Conservation (phyloP, 352 stramenopile species). For the Phytophthora lateralis region DNA sequence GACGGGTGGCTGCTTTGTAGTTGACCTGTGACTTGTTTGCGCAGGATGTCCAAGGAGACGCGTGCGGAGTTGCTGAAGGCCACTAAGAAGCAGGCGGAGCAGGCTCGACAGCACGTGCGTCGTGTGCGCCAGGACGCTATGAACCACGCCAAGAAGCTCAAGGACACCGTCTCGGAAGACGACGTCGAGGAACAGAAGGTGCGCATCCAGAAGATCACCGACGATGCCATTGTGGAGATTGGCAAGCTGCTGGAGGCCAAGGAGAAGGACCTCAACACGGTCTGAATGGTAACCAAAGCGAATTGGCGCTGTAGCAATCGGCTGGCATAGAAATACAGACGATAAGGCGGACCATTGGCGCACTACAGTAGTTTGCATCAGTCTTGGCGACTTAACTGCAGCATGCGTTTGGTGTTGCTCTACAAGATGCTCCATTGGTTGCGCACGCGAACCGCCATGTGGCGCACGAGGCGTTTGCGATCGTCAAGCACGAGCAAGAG, state of each 20-base stretch:
- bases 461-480: conserved; percentile 87
- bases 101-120: conserved; percentile 81
- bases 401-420: conserved; percentile 21
- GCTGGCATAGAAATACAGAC: conserved; percentile 30
- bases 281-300: conserved; percentile 38
- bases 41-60: conserved; percentile 87
- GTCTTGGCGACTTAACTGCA: conserved; percentile 8
- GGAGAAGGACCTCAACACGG: conserved; percentile 75
- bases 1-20: neutral
- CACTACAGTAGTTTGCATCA: conserved; percentile 24
- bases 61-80: conserved; percentile 79
- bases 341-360: neutral
- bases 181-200: conserved; percentile 77
- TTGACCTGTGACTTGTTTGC: conserved; percentile 3
- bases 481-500: conserved; percentile 85
- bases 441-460: conserved; percentile 86
- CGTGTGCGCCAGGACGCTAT: conserved; percentile 87
- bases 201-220: conserved; percentile 83
- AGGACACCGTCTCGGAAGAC: conserved; percentile 79
- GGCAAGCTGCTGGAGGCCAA: conserved; percentile 74
- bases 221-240: conserved; percentile 73
- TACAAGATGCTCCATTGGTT: conserved; percentile 92
- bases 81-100: conserved; percentile 83
- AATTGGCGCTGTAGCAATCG: neutral
- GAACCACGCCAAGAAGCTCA: conserved; percentile 84